phyloP scores from a whole-genome alignment of 108 stramenopile genomes.

The Skeletonema grethae region DNA sequence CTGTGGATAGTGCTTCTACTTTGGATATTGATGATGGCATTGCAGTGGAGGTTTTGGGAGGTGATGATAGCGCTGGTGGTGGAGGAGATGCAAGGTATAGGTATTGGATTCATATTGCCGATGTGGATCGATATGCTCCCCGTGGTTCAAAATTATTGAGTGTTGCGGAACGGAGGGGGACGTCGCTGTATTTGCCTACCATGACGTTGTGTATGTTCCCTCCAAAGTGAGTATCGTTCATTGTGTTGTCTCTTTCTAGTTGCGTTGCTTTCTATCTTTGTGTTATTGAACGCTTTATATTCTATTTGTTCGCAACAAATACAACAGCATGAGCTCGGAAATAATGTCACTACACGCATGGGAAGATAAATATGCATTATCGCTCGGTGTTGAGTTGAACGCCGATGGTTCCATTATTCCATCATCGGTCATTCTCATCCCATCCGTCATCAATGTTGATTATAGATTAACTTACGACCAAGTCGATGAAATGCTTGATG shows the following conservation, averaged over 20 bases:
- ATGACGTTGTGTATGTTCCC: conserved; percentile 75
- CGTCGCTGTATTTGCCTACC: conserved; percentile 70
- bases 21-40: conserved; percentile 85
- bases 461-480: conserved; percentile 84
- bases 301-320: not conserved
- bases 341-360: conserved; percentile 65
- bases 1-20: conserved; percentile 72
- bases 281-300: not conserved
- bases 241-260: not conserved
- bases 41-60: conserved; percentile 51
- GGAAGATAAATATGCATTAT: conserved; percentile 57
- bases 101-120: conserved; percentile 88
- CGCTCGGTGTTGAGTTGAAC: conserved; percentile 69
- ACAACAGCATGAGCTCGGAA: conserved; percentile 44
- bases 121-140: conserved; percentile 77
- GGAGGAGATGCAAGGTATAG: conserved; percentile 27
- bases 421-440: conserved; percentile 56
- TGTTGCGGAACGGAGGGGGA: conserved; percentile 61
- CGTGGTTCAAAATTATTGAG: conserved; percentile 55
- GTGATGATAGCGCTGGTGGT: conserved; percentile 1
- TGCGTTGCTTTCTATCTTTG: not conserved
- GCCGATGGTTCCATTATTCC: conserved; percentile 70
- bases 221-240: conserved; percentile 41
- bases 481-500: conserved; percentile 84
- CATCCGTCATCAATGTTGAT: conserved; percentile 63